Conservation (phyloP, 768 basidiomycete genomes). For the Sistotremastrum niveocremeum region DNA sequence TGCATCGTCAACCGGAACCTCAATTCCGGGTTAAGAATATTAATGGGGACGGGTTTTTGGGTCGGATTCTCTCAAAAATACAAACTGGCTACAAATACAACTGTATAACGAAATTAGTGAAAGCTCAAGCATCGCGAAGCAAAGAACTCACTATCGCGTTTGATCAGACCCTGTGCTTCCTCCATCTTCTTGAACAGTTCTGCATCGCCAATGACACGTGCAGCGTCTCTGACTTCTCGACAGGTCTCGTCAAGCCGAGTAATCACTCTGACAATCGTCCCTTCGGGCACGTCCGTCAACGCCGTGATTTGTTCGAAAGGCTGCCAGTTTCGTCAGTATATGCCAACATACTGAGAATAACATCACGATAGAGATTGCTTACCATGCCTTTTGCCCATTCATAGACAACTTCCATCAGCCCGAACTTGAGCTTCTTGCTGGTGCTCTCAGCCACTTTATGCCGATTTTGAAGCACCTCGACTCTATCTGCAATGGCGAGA, state of each 20-base stretch:
- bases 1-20: too few relatives aligned
- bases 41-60: too few relatives aligned
- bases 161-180: constrained; percentile 84
- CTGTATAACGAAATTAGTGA: constrained; percentile 21
- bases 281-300: constrained; percentile 90
- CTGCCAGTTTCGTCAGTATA: constrained; percentile 25
- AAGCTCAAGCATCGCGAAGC: background rate
- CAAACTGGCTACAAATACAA: constrained; percentile 78
- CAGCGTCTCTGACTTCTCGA: constrained; percentile 91
- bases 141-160: constrained; percentile 75
- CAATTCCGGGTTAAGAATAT: too few relatives aligned
- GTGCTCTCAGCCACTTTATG: constrained; percentile 76
- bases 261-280: constrained; percentile 93
- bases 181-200: constrained; percentile 98
- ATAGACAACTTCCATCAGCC: constrained; percentile 91
- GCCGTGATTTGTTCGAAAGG: constrained; percentile 90
- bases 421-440: constrained; percentile 71
- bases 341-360: background rate
- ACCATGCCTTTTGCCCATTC: constrained; percentile 99
- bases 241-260: constrained; percentile 95
- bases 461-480: constrained; percentile 66
- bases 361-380: constrained; percentile 12
- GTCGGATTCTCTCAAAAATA: constrained; percentile 43
- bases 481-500: constrained; percentile 58
- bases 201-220: constrained; percentile 91